A percentile compares a stretch with the other conserved stretches of the same genome.
Evolutionary conservation across 2,329 filamentous ascomycete species (phyloP).

Genomic region (Knoxdaviesia capensis): DNA sequence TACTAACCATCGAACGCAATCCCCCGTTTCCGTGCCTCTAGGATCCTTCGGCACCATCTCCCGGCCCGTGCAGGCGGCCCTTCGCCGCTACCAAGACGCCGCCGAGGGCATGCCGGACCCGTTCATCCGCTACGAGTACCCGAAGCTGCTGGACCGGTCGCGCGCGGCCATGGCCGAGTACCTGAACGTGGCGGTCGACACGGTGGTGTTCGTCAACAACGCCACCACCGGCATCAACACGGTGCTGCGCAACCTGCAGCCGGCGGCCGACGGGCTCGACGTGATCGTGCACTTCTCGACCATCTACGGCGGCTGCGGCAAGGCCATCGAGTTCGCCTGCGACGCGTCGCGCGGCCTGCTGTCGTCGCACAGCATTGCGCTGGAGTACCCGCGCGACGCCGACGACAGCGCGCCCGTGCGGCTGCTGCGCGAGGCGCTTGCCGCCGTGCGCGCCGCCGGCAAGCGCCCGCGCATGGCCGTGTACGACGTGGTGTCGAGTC

Average conservation of each 20-base stretch:
- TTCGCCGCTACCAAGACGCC: conserved; percentile 44
- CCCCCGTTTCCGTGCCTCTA: conserved; percentile 8
- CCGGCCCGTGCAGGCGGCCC: conserved; percentile 31
- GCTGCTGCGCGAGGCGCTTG: conserved; percentile 39
- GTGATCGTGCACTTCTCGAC: conserved; percentile 63
- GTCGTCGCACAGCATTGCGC: conserved; percentile 29
- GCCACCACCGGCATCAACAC: conserved; percentile 63
- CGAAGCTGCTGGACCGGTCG: conserved; percentile 39
- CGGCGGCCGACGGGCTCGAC: conserved; percentile 49
- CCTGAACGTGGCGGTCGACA: conserved; percentile 43
- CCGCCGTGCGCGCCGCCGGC: conserved; percentile 28
- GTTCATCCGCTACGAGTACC: conserved; percentile 54
- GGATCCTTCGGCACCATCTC: conserved; percentile 72
- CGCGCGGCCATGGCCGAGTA: conserved; percentile 44
- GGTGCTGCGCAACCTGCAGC: conserved; percentile 56
- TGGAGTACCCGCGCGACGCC: conserved; percentile 52
- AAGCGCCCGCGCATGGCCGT: conserved; percentile 43
- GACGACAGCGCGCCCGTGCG: conserved; percentile 41
- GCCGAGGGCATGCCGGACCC: conserved; percentile 50
- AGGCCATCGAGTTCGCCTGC: conserved; percentile 48
- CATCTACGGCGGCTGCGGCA: conserved; percentile 60
- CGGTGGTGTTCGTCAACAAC: conserved; percentile 62
- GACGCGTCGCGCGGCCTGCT: conserved; percentile 37
- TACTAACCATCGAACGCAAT: conserved; percentile 2
- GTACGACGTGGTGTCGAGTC: conserved; percentile 63